Percentiles rank a stretch among this genome's conserved stretches.
Evolutionary conservation across 805 yeast species (phyloP).

Genomic region (Wickerhamomyces pijperi): DNA sequence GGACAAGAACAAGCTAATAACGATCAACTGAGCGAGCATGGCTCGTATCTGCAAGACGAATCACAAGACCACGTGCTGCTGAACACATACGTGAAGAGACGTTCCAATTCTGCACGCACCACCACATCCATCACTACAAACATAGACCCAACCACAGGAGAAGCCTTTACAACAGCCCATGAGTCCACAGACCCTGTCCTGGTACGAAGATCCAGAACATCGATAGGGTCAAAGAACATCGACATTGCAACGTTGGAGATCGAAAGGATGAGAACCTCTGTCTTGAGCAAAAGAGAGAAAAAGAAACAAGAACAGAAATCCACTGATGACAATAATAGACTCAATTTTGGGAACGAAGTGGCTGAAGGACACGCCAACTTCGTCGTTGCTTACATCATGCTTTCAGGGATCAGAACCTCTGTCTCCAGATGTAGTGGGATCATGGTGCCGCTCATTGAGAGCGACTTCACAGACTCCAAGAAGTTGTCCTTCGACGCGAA

Average conservation of each 20-base stretch:
- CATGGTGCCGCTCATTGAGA: conserved; percentile 58
- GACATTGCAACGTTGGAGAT: conserved; percentile 33
- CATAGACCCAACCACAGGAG: neutral
- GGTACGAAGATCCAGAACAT: conserved; percentile 14
- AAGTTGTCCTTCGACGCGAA: conserved; percentile 79
- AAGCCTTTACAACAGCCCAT: neutral
- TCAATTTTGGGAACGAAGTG: conserved; percentile 73
- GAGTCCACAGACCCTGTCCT: conserved; percentile 7
- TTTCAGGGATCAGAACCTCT: conserved; percentile 92
- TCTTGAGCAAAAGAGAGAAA: conserved; percentile 30
- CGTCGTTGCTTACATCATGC: conserved; percentile 92
- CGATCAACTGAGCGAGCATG: conserved; percentile 15
- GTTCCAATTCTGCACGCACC: conserved; percentile 9
- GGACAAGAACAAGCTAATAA: neutral
- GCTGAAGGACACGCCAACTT: conserved; percentile 91
- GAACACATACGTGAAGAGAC: conserved; percentile 19
- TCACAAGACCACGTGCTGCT: conserved; percentile 22
- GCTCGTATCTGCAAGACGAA: conserved; percentile 24
- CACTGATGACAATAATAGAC: conserved; percentile 43
- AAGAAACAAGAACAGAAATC: conserved; percentile 25
- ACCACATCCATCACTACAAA: conserved; percentile 1
- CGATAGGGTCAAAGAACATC: conserved; percentile 8
- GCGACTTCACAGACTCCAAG: conserved; percentile 61
- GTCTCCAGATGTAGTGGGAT: conserved; percentile 87
- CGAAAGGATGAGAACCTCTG: conserved; percentile 37